Evolutionary conservation across 2,329 filamentous ascomycete genomes (phyloP).

Genomic region (Paraconiothyrium brasiliense): DNA sequence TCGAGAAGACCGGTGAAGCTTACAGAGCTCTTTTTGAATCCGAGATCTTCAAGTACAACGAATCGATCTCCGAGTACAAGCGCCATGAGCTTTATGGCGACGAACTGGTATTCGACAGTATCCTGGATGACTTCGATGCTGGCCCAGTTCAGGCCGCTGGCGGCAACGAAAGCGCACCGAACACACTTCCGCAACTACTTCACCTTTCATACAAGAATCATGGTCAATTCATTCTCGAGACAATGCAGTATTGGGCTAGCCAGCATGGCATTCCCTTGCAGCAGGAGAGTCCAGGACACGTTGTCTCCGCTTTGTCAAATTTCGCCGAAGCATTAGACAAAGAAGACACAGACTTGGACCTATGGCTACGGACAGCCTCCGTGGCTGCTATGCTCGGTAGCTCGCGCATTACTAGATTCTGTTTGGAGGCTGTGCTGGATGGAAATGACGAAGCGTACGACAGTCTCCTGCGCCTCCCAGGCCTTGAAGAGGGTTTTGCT

Average conservation of each 20-base stretch:
- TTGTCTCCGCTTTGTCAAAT: slow-evolving; percentile 54
- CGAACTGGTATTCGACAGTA: slow-evolving; percentile 53
- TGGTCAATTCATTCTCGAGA: slow-evolving; percentile 89
- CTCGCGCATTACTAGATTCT: slow-evolving; percentile 67
- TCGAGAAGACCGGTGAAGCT: slow-evolving; percentile 78
- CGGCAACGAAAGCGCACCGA: slow-evolving; percentile 77
- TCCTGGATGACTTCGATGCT: slow-evolving; percentile 50
- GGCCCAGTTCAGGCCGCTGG: slow-evolving; percentile 60
- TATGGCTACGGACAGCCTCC: slow-evolving; percentile 69
- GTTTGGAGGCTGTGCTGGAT: slow-evolving; percentile 70
- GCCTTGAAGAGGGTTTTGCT: slow-evolving; percentile 52
- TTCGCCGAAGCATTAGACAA: slow-evolving; percentile 71
- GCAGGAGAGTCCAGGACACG: slow-evolving; percentile 32
- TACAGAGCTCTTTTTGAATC: slow-evolving; percentile 88
- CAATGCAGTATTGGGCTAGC: slow-evolving; percentile 63
- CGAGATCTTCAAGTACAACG: slow-evolving; percentile 92
- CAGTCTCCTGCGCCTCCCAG: slow-evolving; percentile 64
- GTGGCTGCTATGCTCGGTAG: slow-evolving; percentile 67
- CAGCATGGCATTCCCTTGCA: slow-evolving; percentile 49
- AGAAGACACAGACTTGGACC: slow-evolving; percentile 70
- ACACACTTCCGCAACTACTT: slow-evolving; percentile 85
- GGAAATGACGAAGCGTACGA: slow-evolving; percentile 67
- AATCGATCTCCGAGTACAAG: slow-evolving; percentile 85
- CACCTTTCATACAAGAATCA: slow-evolving; percentile 96
- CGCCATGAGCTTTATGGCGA: slow-evolving; percentile 67